These are phyloP conservation scores for Tremella fuciformis DNA, from an alignment of 768 basidiomycete species.

Conservation along the genomic window DNA sequence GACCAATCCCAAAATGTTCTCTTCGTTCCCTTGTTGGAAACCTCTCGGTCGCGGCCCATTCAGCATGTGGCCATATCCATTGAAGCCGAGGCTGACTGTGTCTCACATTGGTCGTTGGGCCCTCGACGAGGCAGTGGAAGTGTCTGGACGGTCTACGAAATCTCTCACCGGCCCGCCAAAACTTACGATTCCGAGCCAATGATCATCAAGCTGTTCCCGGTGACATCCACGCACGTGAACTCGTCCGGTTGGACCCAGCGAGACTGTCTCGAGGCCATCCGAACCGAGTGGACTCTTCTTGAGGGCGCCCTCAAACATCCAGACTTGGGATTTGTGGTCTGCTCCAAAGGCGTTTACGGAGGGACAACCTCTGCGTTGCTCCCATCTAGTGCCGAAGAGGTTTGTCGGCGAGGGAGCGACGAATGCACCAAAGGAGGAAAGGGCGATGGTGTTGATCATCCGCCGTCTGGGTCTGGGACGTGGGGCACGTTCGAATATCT, in stretches of 20 bases:
- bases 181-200: not conserved
- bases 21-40: not conserved
- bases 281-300: not conserved
- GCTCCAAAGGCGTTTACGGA: not conserved
- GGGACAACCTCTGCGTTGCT: not conserved
- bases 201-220: slow-evolving; percentile 2
- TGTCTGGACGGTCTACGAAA: not conserved
- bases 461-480: too few species aligned
- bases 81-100: not conserved
- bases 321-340: not conserved
- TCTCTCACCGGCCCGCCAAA: not conserved
- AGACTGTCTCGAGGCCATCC: not conserved
- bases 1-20: slow-evolving; percentile 1
- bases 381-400: not conserved
- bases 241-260: not conserved
- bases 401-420: too few species aligned
- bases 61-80: not conserved
- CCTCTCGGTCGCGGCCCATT: not conserved
- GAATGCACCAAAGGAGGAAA: too few species aligned
- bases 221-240: not conserved
- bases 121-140: not conserved
- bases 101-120: not conserved
- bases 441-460: too few species aligned
- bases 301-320: not conserved
- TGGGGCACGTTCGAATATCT: not conserved